phyloP scores from a whole-genome alignment of 257 asterid species.

The Nicotiana sylvestris region DNA sequence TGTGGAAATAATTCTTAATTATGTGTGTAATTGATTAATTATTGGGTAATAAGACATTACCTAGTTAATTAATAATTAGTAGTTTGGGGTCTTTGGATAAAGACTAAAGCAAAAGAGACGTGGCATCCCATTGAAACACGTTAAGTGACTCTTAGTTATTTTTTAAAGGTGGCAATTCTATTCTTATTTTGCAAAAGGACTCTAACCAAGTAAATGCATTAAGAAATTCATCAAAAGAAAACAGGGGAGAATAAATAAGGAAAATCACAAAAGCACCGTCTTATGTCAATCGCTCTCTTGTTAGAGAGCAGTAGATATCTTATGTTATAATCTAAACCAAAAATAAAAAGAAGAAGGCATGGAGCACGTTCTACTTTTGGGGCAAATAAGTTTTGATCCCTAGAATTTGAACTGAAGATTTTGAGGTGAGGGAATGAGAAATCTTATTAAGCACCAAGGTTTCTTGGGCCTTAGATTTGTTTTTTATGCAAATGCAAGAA shows the following conservation, averaged over 20 bases:
- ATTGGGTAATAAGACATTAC: too few species aligned
- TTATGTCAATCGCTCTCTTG: not conserved
- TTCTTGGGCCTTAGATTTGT: not conserved
- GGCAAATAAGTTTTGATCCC: slow-evolving; percentile 2
- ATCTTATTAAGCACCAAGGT: not conserved
- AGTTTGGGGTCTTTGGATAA: too few species aligned
- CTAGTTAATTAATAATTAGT: too few species aligned
- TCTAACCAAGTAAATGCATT: slow-evolving; percentile 1
- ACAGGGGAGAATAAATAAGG: not conserved
- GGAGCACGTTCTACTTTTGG: not conserved
- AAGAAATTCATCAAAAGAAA: not conserved
- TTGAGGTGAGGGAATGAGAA: not conserved
- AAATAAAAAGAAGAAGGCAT: not conserved
- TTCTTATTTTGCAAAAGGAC: too few species aligned
- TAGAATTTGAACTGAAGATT: not conserved
- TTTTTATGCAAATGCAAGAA: not conserved
- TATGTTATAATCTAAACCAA: not conserved
- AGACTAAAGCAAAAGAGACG: too few species aligned
- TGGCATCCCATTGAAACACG: too few species aligned
- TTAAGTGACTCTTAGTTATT: too few species aligned
- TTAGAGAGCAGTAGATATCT: not conserved
- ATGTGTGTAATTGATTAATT: too few species aligned
- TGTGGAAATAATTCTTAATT: too few species aligned
- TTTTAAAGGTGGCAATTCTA: too few species aligned
- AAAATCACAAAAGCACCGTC: not conserved